phyloP scores from a whole-genome alignment of 371 early-diverging fungal species.

The Mortierella sp. region DNA sequence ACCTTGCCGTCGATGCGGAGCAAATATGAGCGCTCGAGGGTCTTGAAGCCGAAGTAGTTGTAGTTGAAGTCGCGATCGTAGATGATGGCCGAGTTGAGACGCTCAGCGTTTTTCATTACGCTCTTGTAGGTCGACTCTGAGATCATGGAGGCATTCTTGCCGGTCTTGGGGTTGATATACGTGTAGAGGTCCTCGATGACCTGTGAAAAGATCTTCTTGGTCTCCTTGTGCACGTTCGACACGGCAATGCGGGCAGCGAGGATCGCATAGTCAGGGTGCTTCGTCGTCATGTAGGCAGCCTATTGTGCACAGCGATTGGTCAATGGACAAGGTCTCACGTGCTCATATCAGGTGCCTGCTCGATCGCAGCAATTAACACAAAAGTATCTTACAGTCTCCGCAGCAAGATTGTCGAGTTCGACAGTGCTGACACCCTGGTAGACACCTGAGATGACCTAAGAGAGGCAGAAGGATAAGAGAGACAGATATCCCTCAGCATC shows the following conservation, averaged over 20 bases:
- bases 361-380: too few relatives aligned
- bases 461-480: background rate
- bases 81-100: constrained; percentile 92
- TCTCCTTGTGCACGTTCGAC: constrained; percentile 97
- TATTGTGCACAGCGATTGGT: constrained; percentile 57
- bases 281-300: constrained; percentile 96
- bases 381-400: constrained; percentile 81
- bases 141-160: constrained; percentile 87
- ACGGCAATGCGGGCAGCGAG: constrained; percentile 98
- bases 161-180: constrained; percentile 91
- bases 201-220: constrained; percentile 91
- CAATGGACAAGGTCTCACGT: background rate
- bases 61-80: constrained; percentile 97
- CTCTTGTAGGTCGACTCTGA: constrained; percentile 80
- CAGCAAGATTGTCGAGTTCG: constrained; percentile 97
- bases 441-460: constrained; percentile 91
- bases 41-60: constrained; percentile 99
- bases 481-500: background rate
- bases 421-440: constrained; percentile 97
- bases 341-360: too few relatives aligned
- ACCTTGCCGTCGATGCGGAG: constrained; percentile 85
- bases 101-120: constrained; percentile 83
- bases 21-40: constrained; percentile 97
- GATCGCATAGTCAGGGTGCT: constrained; percentile 98
- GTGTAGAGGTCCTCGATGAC: constrained; percentile 90